A percentile compares a stretch with the other conserved stretches of the same genome.
phyloP scores from a whole-genome alignment of 2,329 filamentous ascomycete genomes.

The Phyllosticta capitalensis region DNA sequence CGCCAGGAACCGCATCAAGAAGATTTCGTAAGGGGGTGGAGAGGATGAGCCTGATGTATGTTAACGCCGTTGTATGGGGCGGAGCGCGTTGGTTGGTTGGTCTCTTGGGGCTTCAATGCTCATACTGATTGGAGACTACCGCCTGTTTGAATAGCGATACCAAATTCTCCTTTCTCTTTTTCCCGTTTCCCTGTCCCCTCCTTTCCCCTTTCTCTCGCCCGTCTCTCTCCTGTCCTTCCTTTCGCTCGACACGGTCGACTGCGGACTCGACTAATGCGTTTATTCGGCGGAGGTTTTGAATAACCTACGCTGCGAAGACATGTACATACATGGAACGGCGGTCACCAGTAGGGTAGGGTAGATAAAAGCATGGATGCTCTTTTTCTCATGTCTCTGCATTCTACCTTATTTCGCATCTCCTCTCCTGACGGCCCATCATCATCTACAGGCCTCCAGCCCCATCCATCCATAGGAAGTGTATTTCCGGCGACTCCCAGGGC shows the following conservation, averaged over 20 bases:
- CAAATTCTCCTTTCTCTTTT: neutral
- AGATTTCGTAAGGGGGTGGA: constrained; percentile 37
- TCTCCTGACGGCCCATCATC: neutral
- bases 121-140: neutral
- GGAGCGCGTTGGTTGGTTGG: too few species aligned
- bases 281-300: neutral
- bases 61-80: neutral
- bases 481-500: too few species aligned
- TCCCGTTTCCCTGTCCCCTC: neutral
- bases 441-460: too few species aligned
- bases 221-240: neutral
- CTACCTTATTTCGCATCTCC: neutral
- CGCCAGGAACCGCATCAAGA: constrained; percentile 61
- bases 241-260: neutral
- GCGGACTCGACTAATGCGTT: too few species aligned
- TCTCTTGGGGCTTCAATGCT: neutral
- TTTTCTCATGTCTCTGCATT: neutral
- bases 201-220: neutral
- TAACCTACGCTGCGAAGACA: neutral
- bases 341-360: neutral
- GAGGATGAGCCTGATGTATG: neutral
- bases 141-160: neutral
- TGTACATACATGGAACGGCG: neutral
- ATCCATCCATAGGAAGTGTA: too few species aligned
- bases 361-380: neutral